Evolutionary conservation across 306 rosid species (phyloP), one percentile per base, ranked within the genome.

Genomic region (Begonia fuchsioides): DNA sequence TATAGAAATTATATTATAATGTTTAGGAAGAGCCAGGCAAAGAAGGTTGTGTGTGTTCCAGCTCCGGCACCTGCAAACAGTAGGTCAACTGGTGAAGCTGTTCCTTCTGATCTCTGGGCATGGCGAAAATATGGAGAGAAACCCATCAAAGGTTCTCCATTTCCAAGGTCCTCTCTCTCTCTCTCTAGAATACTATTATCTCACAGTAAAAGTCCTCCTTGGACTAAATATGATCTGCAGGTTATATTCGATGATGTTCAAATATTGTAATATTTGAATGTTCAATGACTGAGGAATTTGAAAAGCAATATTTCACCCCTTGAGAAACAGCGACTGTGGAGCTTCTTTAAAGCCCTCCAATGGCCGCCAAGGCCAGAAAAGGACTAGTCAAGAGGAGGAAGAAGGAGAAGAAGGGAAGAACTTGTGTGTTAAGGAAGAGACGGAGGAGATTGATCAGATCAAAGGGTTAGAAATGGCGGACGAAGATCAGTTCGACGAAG

Each of bases 121-220:
- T 80, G 88, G 88, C 72, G 88, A 56, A 80, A 80, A 59, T 80
- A 80, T 17, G 88, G 88, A 63, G 83, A 80, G 76, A 76, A 80
- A 73, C 88, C 88, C 50, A 80, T 80, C n/a, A 80, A 80, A 70
- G 83, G 88, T 43, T 80, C 88, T 53, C 88, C 83, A 17, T 80
- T 76, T 73, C 88, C 88, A 49, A 80, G 88, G 88, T 76, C 9
- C 17, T 44, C 1, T 13, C 6, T 14, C 32, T 20, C 32, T 26
- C 35, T 26, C 35, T 26, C 35, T 26, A 26, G 35, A n/a, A n/a
- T n/a, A n/a, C n/a, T n/a, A n/a, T n/a, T n/a, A n/a, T n/a, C 7
- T 26, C 8, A 26, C 35, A 4, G 7, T 26, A 26, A 26, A 26
- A 26, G 35, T 26, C 1, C 35, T n/a, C 35, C 35, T 26, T 26